Evolutionary conservation across 768 basidiomycete species (phyloP), one percentile per base, ranked within the genome.

Genomic region (Scleroderma citrinum): DNA sequence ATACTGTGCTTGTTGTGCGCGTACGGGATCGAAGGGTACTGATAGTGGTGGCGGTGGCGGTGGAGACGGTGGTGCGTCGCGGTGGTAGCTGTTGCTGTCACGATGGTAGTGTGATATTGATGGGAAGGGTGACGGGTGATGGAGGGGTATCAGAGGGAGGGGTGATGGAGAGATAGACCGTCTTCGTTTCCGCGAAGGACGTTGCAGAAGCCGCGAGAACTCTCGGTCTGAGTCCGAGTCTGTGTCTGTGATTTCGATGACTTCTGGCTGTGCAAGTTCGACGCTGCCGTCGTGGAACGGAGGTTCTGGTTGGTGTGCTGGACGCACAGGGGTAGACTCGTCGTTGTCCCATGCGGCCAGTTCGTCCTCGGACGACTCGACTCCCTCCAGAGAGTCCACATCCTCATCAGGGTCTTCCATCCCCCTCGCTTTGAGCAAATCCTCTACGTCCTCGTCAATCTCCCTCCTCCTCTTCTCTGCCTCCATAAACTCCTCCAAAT

Each of bases 401-500:
- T 57, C 50, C 32, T 38, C 50, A 24, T 53, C 42, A 44, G 14
- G 50, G 5, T 47, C 3, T 30, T n/a, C n/a, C n/a, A n/a, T n/a
- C n/a, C 55, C 43, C 40, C 60, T 49, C 21, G 51, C 36, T 8
- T 29, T 29, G 26, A 29, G n/a, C n/a, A n/a, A n/a, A n/a, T n/a
- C 61, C 2, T 61, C 61, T 0, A 61, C 62, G n/a, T 56, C 58
- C 26, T 58, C 66, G 3, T 61, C 65, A 12, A 72, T 46, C 48
- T 76, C 78, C 57, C 70, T 77, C 44, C 80, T 70, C 53, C 56
- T 65, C 57, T 61, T 67, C 60, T 89, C 87, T 1, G 80, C 82
- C 49, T 82, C 78, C 59, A 88, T 52, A 47, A 89, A 90, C 23
- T 82, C 81, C 43, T 66, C 67, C 43, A 89, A 69, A 58, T 86